phyloP scores from a whole-genome alignment of 495 filamentous ascomycete genomes.

The Aspergillus saccharolyticus region DNA sequence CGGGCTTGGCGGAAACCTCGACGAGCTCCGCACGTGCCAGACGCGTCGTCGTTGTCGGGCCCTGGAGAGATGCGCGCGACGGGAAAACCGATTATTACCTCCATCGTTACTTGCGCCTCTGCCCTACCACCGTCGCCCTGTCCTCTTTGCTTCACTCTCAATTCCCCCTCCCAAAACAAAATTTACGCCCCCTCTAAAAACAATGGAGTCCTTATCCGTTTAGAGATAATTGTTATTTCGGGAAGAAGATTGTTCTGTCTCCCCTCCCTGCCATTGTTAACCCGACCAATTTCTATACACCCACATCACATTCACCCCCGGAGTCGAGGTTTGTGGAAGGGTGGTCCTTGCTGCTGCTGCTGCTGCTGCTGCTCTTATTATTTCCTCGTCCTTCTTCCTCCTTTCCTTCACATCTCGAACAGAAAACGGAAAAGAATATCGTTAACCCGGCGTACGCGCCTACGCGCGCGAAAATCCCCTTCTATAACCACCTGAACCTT shows the following conservation, averaged over 20 bases:
- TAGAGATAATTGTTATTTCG: neutral
- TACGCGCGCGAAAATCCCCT: no score
- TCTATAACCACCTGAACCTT: neutral
- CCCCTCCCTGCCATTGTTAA: neutral
- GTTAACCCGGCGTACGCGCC: neutral
- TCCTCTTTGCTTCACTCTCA: neutral
- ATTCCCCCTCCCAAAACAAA: neutral
- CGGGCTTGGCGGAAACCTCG: constrained; percentile 7
- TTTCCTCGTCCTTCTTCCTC: neutral
- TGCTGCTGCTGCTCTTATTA: neutral
- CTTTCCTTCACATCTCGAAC: neutral
- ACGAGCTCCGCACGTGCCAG: constrained; percentile 13
- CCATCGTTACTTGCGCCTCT: neutral
- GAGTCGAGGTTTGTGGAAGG: neutral
- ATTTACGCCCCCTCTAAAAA: neutral
- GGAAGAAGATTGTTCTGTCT: neutral
- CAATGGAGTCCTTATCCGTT: neutral
- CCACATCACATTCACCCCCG: no score
- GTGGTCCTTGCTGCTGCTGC: neutral
- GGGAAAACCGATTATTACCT: constrained; percentile 2
- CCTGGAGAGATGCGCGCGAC: constrained; percentile 13
- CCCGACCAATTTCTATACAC: neutral
- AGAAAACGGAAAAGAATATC: neutral
- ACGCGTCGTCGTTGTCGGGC: constrained; percentile 8
- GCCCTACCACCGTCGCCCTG: neutral